Percentiles rank a stretch among this genome's conserved stretches.
Evolutionary conservation across 2,329 filamentous ascomycete species (phyloP).

Genomic region (Aureobasidium sp.): DNA sequence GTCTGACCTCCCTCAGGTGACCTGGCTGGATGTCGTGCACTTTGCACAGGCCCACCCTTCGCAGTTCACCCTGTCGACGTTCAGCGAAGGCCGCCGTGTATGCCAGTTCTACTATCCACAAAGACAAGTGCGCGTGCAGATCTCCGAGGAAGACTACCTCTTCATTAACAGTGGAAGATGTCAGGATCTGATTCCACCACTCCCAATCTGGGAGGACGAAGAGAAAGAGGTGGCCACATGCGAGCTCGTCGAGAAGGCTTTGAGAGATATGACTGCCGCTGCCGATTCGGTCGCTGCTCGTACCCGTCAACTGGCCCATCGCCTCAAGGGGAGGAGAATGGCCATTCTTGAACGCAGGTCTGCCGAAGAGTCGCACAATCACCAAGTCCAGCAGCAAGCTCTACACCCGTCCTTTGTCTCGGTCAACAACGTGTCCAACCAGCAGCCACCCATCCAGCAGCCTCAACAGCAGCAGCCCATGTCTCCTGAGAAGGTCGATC

Average conservation of each 20-base stretch:
- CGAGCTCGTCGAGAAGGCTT: conserved; percentile 72
- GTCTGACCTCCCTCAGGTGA: conserved; percentile 43
- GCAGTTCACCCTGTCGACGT: conserved; percentile 65
- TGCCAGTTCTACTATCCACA: conserved; percentile 66
- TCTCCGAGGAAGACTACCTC: conserved; percentile 79
- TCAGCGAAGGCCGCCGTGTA: conserved; percentile 58
- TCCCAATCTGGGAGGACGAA: conserved; percentile 79
- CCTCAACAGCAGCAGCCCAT: not conserved
- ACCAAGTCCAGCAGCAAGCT: not conserved
- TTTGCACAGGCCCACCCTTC: conserved; percentile 73
- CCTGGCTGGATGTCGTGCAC: conserved; percentile 79
- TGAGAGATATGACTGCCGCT: conserved; percentile 68
- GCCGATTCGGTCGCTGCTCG: conserved; percentile 64
- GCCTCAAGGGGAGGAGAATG: conserved; percentile 63
- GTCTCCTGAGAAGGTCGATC: conserved; percentile 16
- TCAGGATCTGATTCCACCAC: conserved; percentile 71
- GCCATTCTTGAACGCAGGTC: conserved; percentile 61
- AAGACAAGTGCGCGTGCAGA: conserved; percentile 74
- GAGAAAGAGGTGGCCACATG: conserved; percentile 75
- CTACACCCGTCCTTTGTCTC: conserved; percentile 43
- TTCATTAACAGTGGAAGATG: conserved; percentile 75
- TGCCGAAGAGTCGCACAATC: conserved; percentile 28
- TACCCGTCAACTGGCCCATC: conserved; percentile 72
- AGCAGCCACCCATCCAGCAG: not conserved
- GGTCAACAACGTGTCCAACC: conserved; percentile 36